Base-by-base conservation (phyloP, 2,329 filamentous ascomycete species). In the Diplodia intermedia region DNA sequence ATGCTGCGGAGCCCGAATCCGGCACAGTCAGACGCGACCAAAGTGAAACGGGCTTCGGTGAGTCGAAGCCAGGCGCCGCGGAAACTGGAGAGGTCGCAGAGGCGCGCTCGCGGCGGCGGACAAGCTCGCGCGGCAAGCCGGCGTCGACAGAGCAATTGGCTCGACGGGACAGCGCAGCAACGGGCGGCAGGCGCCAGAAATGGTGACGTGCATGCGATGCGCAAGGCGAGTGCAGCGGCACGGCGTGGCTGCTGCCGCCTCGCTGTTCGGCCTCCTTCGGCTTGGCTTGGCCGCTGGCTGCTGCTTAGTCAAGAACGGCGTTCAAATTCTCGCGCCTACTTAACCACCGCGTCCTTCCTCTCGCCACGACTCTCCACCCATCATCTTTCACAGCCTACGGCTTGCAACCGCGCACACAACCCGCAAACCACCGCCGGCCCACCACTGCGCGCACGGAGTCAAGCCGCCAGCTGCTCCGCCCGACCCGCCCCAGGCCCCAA, bases 361-460 rank as follows among this genome's bases (percentile, higher is more conserved):
- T 53, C 60, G 60, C 60, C 60, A 63, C 60, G 60, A 63, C 60
- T 6, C 43, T 23, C 60, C n/a, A 52, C 43, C 60, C 60, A 38
- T 63, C 60, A 36, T 47, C 33, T 31, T 18, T 38, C 43, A 49
- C 38, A 62, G 57, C 57, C 57, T 56, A 67, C 49, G 65, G 54
- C 55, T 61, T 38, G 43, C 54, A 55, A 53, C 49, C 49, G 23
- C 65, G 26, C 47, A 47, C 11, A 9, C 55, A 23, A 29, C 33
- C 23, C 55, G 47, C 66, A 62, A 67, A 67, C 55, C 55, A 12
- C 47, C 33, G 55, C 56, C 54, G 31, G 62, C 62, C 14, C 62
- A 65, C 47, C 55, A 61, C 53, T 40, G 66, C 66, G 50, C 66
- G 33, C 66, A 40, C 61, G 66, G 66, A 68, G 66, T 68, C 66